Evolutionary conservation across 1,139 yeast genomes (phyloP).

Genomic region (Protomyces inouyei): DNA sequence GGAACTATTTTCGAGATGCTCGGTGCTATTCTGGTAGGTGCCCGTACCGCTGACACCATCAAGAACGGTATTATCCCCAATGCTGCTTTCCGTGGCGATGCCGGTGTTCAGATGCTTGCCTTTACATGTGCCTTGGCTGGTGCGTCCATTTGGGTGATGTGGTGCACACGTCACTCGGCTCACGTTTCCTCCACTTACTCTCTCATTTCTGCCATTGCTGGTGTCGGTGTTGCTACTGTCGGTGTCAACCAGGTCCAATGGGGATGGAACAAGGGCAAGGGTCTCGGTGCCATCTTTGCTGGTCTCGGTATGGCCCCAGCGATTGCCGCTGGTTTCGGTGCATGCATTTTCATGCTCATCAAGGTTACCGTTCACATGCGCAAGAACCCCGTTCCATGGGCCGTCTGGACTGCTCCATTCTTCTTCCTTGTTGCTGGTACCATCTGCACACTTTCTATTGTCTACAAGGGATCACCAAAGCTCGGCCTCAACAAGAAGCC

Average conservation of each 20-base stretch:
- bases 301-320: constrained; percentile 81
- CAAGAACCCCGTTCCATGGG: constrained; percentile 52
- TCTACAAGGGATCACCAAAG: constrained; percentile 71
- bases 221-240: constrained; percentile 68
- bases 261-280: constrained; percentile 57
- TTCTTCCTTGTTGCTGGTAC: constrained; percentile 59
- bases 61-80: constrained; percentile 56
- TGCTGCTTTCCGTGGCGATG: constrained; percentile 46
- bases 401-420: constrained; percentile 55
- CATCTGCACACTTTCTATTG: constrained; percentile 56
- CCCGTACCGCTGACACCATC: constrained; percentile 66
- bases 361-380: constrained; percentile 61
- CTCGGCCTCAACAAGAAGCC: constrained; percentile 47
- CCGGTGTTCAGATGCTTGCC: constrained; percentile 57
- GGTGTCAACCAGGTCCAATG: constrained; percentile 56
- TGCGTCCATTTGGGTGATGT: constrained; percentile 64
- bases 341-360: constrained; percentile 54
- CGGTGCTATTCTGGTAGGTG: constrained; percentile 71
- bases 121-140: constrained; percentile 75
- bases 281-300: constrained; percentile 68
- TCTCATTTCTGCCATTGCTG: constrained; percentile 71
- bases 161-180: constrained; percentile 64
- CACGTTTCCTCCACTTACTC: constrained; percentile 80
- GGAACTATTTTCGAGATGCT: constrained; percentile 66
- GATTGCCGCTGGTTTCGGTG: constrained; percentile 60